These are phyloP conservation scores for Iris macrosiphon DNA, from an alignment of 106 monocot genomes.

Conservation along the genomic window DNA sequence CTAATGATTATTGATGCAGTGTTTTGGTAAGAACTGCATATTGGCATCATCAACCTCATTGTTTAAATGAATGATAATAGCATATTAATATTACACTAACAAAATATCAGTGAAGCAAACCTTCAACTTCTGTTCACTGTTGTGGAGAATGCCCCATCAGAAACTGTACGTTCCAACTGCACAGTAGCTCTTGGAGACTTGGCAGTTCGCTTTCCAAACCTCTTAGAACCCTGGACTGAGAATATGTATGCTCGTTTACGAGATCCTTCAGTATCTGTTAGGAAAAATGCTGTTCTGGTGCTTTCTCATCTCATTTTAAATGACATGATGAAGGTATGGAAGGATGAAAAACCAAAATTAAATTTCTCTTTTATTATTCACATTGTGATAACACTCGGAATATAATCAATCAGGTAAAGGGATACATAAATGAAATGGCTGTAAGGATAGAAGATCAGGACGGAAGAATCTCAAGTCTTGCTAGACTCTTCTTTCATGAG, in stretches of 20 bases:
- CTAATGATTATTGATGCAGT: slow-evolving; percentile 94
- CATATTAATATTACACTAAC: neutral
- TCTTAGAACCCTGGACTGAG: slow-evolving; percentile 96
- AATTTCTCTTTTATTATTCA: neutral
- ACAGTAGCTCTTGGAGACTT: slow-evolving; percentile 91
- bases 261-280: slow-evolving; percentile 78
- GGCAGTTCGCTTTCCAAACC: slow-evolving; percentile 91
- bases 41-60: neutral
- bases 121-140: slow-evolving; percentile 95
- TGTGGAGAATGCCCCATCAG: slow-evolving; percentile 71
- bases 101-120: slow-evolving; percentile 67
- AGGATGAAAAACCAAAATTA: neutral
- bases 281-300: slow-evolving; percentile 98
- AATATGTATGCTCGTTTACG: slow-evolving; percentile 85
- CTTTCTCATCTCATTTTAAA: slow-evolving; percentile 98
- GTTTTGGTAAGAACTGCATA: slow-evolving; percentile 64
- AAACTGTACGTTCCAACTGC: slow-evolving; percentile 94
- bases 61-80: neutral
- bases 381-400: neutral
- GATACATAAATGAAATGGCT: slow-evolving; percentile 99
- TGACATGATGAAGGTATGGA: slow-evolving; percentile 98
- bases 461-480: slow-evolving; percentile 90
- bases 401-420: slow-evolving; percentile 65
- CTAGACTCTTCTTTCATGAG: slow-evolving; percentile 94
- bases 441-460: slow-evolving; percentile 82